Evolutionary conservation across 257 asterid species (phyloP).

Genomic region (Ligustrum vulgare): DNA sequence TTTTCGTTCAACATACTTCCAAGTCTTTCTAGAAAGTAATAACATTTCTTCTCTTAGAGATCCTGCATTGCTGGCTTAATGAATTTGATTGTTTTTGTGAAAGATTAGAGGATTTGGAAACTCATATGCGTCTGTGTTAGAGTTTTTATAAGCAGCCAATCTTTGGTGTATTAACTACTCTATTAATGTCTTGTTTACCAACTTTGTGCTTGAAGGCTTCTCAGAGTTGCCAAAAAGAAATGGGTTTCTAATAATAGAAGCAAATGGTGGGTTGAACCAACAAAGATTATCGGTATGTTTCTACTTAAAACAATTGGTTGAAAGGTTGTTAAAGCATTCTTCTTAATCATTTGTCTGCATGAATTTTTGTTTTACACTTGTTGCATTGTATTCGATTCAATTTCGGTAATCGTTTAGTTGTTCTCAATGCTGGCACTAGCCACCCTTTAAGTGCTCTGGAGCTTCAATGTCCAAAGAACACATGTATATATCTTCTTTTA

Average conservation of each 20-base stretch:
- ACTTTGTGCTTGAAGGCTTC: conserved; percentile 42
- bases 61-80: not conserved
- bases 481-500: not conserved
- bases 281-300: conserved; percentile 92
- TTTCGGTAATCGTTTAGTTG: not conserved
- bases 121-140: not conserved
- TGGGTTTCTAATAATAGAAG: conserved; percentile 92
- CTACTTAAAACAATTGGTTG: conserved; percentile 19
- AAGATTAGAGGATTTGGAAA: not conserved
- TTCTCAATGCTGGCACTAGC: not conserved
- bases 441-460: not conserved
- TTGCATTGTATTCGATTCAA: not conserved
- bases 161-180: conserved; percentile 8
- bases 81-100: not conserved
- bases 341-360: conserved; percentile 9
- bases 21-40: not conserved
- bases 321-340: conserved; percentile 3
- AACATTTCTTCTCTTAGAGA: not conserved
- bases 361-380: not conserved
- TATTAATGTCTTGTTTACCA: conserved; percentile 21
- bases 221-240: conserved; percentile 73
- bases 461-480: not conserved
- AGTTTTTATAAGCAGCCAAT: conserved; percentile 11
- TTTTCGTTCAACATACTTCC: not conserved
- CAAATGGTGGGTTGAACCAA: conserved; percentile 98